A percentile compares a stretch with the other conserved stretches of the same genome.
These are phyloP conservation scores for Gaeumannomyces tritici DNA, from an alignment of 2,329 filamentous ascomycete genomes.

Conservation along the genomic window DNA sequence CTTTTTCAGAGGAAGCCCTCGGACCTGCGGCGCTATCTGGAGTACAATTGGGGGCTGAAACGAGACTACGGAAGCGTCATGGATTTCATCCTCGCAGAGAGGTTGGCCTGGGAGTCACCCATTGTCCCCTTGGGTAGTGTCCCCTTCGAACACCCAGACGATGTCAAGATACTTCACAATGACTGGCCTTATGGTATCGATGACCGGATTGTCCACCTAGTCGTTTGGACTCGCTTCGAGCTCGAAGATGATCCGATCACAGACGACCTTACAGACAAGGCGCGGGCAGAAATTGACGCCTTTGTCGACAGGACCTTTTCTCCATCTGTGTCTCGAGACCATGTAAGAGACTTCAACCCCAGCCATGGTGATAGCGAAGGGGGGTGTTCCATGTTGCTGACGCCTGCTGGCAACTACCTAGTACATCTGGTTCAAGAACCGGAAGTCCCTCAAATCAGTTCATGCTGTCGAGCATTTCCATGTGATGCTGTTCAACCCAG, in stretches of 20 bases:
- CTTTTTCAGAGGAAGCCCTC: slow-evolving; percentile 68
- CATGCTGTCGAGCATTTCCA: slow-evolving; percentile 89
- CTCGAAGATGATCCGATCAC: slow-evolving; percentile 58
- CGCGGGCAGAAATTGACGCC: slow-evolving; percentile 54
- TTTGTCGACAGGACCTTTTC: slow-evolving; percentile 64
- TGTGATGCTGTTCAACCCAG: slow-evolving; percentile 76
- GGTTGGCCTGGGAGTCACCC: slow-evolving; percentile 58
- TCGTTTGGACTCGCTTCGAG: slow-evolving; percentile 88
- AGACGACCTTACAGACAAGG: slow-evolving; percentile 56
- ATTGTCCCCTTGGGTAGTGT: slow-evolving; percentile 19
- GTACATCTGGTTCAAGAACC: slow-evolving; percentile 79
- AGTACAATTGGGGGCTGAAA: slow-evolving; percentile 55
- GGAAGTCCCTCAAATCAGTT: slow-evolving; percentile 74
- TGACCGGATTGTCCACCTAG: slow-evolving; percentile 66
- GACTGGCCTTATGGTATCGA: slow-evolving; percentile 94
- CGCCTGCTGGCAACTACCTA: slow-evolving; percentile 8
- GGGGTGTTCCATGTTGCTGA: background rate
- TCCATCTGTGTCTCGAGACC: slow-evolving; percentile 35
- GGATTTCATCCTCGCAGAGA: slow-evolving; percentile 61
- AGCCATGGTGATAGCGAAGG: background rate
- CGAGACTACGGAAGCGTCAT: slow-evolving; percentile 66
- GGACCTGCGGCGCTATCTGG: slow-evolving; percentile 67
- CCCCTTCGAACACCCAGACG: slow-evolving; percentile 37
- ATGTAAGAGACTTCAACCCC: slow-evolving; percentile 34
- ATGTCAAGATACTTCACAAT: slow-evolving; percentile 71